Evolutionary conservation across 2,329 filamentous ascomycete genomes (phyloP).

Genomic region (Aspergillus tubingensis): DNA sequence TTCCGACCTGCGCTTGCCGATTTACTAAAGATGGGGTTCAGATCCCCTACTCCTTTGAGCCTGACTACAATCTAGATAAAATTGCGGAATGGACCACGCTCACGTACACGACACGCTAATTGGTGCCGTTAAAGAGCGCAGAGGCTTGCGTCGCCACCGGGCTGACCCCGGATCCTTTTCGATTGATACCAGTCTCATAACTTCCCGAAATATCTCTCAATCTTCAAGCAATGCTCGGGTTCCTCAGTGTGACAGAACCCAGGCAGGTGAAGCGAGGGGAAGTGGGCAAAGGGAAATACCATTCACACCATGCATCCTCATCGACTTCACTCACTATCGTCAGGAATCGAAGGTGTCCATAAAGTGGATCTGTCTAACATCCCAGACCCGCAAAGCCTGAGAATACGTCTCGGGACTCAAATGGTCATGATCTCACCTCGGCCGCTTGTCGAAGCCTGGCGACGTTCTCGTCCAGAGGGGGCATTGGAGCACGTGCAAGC

Average conservation of each 20-base stretch:
- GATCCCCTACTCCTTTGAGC: conserved; percentile 1
- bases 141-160: background rate
- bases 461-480: conserved; percentile 11
- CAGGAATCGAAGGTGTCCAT: background rate
- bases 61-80: background rate
- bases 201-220: background rate
- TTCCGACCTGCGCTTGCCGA: background rate
- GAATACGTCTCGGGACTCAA: background rate
- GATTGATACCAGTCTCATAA: background rate
- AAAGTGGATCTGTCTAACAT: conserved; percentile 1
- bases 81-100: conserved; percentile 2
- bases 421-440: conserved; percentile 1
- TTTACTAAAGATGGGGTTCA: background rate
- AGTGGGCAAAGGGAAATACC: background rate
- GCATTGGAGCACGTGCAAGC: conserved; percentile 19
- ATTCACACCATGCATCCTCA: background rate
- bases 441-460: background rate
- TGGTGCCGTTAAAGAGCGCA: background rate
- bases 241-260: background rate
- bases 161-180: background rate
- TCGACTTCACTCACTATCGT: background rate
- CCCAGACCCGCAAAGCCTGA: background rate
- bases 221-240: background rate
- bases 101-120: background rate
- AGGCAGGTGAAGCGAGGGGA: background rate